phyloP scores from a whole-genome alignment of 176 grass and related monocot genomes.

The Cenchrus americanus region DNA sequence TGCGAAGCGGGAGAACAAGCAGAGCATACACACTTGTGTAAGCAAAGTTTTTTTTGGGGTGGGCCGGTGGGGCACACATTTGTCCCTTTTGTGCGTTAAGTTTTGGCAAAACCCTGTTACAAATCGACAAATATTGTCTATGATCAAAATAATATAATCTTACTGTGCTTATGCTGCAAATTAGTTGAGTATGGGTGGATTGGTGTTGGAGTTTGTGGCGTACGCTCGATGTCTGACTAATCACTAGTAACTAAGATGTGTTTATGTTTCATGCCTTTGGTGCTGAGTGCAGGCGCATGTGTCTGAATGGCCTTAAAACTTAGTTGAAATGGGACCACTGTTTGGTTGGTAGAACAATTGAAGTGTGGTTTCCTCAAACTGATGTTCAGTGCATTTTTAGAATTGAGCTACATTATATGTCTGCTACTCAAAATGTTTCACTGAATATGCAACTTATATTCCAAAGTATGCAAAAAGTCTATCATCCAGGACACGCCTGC shows the following conservation, averaged over 20 bases:
- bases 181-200: not conserved
- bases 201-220: conserved; percentile 7
- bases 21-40: not conserved
- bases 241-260: not conserved
- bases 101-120: conserved; percentile 6
- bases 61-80: too few relatives aligned
- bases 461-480: not conserved
- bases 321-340: too few relatives aligned
- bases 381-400: not conserved
- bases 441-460: too few relatives aligned
- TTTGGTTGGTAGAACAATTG: not conserved
- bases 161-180: not conserved
- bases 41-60: conserved; percentile 31
- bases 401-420: conserved; percentile 5
- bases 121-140: not conserved
- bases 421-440: conserved; percentile 1
- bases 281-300: not conserved
- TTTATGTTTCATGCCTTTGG: conserved; percentile 10
- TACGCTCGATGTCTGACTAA: not conserved
- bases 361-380: conserved; percentile 1
- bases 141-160: not conserved
- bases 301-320: not conserved
- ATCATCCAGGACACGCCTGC: conserved; percentile 9
- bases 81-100: not conserved
- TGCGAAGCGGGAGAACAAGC: not conserved